Base-by-base conservation (phyloP, 257 asterid species). In the Sherardia arvensis region DNA sequence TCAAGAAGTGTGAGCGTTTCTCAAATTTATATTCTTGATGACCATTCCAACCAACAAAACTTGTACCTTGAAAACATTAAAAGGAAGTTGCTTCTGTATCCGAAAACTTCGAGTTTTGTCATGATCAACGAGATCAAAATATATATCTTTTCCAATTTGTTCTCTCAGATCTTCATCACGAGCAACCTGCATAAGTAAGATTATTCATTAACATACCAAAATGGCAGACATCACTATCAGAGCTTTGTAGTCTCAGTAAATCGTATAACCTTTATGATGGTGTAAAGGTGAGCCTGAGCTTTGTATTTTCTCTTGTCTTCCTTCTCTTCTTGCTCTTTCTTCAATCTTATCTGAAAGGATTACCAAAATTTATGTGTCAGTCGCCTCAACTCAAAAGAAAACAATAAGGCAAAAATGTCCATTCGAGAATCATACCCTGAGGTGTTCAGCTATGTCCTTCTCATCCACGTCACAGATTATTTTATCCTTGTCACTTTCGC, bases 401-500 rank as follows among this genome's bases (percentile, higher is more conserved):
- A n/a, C n/a, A n/a, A n/a, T n/a, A n/a, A 59, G 48, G 66, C 17
- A 32, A 2, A 8, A 23, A 7, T 34, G 9, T 55, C 18, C 7
- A 64, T 57, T 49, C 66, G 61, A 55, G 70, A 64, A 71, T 51
- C 69, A 76, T 80, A 93, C 99, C 88, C 91, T 78, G 54, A 93
- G 95, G 84, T 93, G 99, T 62, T 93, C 96, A 3, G 99, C 99
- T 58, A 93, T 85, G 80, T 93, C 99, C 79, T 90, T 93, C 90
- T 93, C 99, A 74, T 82, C 96, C 68, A 89, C 97, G 69, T 90
- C 95, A 70, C 99, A 93, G 26, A 93, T 85, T 63, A 90, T 93
- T 82, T 90, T 90, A 77, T 87, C 97, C 85, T 87, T 90, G 85
- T 93, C 99, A 66, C 90, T 84, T 74, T 81, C 95, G 74, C 99